A percentile compares a stretch with the other conserved stretches of the same genome.
These are phyloP conservation scores for Leccinum olivaceopallidum DNA, from an alignment of 768 basidiomycete species.

Conservation along the genomic window DNA sequence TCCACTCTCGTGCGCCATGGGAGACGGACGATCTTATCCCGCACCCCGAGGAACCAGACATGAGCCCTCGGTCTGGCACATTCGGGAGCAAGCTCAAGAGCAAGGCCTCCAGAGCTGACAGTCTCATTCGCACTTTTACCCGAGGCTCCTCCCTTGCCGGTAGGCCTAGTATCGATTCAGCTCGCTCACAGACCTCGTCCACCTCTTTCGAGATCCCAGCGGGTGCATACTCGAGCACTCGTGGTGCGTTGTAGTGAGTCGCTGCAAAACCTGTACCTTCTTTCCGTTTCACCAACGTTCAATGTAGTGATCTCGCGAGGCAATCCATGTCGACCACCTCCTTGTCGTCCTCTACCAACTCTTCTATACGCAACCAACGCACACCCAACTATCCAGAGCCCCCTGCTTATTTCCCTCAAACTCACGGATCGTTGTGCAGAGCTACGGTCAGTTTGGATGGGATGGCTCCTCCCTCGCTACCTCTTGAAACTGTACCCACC, in stretches of 20 bases:
- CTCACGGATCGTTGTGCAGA: slow-evolving; percentile 9
- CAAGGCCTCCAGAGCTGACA: slow-evolving; percentile 34
- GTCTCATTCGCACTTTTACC: slow-evolving; percentile 46
- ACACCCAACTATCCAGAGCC: slow-evolving; percentile 9
- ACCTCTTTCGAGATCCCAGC: slow-evolving; percentile 64
- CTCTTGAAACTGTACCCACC: slow-evolving; percentile 2
- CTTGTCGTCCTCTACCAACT: slow-evolving; percentile 33
- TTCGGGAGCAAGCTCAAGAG: slow-evolving; percentile 32
- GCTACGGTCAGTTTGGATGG: slow-evolving; percentile 12
- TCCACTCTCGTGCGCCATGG: slow-evolving; percentile 83
- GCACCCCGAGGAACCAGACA: slow-evolving; percentile 49
- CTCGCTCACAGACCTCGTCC: slow-evolving; percentile 6
- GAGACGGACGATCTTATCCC: slow-evolving; percentile 56
- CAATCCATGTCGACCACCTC: slow-evolving; percentile 61
- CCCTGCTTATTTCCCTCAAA: slow-evolving; percentile 10
- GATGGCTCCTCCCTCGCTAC: slow-evolving; percentile 1
- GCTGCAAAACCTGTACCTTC: not conserved
- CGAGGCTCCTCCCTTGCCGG: slow-evolving; percentile 34
- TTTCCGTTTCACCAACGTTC: slow-evolving; percentile 6
- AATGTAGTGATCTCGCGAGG: slow-evolving; percentile 55
- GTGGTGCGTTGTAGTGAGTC: slow-evolving; percentile 62
- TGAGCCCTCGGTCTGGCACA: slow-evolving; percentile 33
- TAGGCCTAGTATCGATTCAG: no score
- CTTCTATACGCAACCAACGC: slow-evolving; percentile 37
- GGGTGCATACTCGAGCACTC: slow-evolving; percentile 49